Evolutionary conservation across 1,284 basidiomycete genomes (phyloP), one percentile per base, ranked within the genome.

Genomic region (Trametes polyzona): DNA sequence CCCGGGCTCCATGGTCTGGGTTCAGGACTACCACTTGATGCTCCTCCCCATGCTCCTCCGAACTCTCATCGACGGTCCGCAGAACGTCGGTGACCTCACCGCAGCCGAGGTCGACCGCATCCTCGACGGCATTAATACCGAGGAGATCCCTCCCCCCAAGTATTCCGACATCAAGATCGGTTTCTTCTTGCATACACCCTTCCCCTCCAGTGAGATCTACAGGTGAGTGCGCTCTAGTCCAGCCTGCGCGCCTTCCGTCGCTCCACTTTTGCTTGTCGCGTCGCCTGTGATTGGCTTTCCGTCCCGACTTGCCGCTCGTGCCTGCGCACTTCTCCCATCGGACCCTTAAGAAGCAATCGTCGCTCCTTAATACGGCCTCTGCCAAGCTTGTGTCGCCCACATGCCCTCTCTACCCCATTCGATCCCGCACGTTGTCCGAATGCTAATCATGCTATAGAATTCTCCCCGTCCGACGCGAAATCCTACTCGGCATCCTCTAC

Each of bases 151-250:
- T 61, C 75, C 49, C 65, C 73, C 50, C 67, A 74, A 56, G 57
- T 73, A 85, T 23, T 79, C 83, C 19, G 83, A 83, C 48, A 84
- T 96, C 67, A 94, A 94, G 75, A 97, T 99, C 65, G 96, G 96
- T 27, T 99, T 95, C 82, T 99, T 99, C 84, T 80, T 99, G 49
- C 96, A 99, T 73, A 99, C 97, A 0, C 97, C 96, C 0, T 99
- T 99, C 83, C 96, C 96, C 0, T 95, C 92, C 59, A 95, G 93
- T 65, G 96, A 99, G 72, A 98, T 99, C 67, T 99, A 99, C 78
- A 83, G 95, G 94, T 93, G 66, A 68, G 86, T 71, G 19, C 42
- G 33, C 26, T 42, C 41, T 41, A 36, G 19, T 47, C 24, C 29
- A 32, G 16, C 47, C 42, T 41, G 47, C 53, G 44, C 40, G 52